Percentiles rank a stretch among this genome's conserved stretches.
These are phyloP conservation scores for Solanum corneliomulleri DNA, from an alignment of 257 asterid genomes.

Conservation along the genomic window DNA sequence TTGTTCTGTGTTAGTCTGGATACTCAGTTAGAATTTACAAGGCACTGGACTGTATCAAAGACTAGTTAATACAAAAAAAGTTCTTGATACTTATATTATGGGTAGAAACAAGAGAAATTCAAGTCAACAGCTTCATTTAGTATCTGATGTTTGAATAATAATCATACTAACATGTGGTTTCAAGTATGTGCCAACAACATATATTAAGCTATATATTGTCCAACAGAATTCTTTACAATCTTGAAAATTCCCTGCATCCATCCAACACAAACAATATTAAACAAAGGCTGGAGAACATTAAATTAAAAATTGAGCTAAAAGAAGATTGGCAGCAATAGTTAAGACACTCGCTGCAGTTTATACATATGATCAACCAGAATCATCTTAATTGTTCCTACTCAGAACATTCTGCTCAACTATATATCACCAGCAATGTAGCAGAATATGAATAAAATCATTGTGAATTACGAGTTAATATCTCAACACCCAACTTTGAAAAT, in stretches of 20 bases:
- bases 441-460: not conserved
- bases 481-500: not conserved
- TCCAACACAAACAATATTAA: conserved; percentile 6
- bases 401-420: not conserved
- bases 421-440: not conserved
- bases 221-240: conserved; percentile 63
- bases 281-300: not conserved
- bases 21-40: not conserved
- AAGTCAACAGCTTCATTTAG: not conserved
- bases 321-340: not conserved
- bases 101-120: not conserved
- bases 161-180: conserved; percentile 89
- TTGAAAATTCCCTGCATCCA: conserved; percentile 64
- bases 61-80: not conserved
- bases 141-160: not conserved
- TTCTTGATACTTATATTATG: not conserved
- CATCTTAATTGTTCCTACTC: not conserved
- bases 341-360: not conserved
- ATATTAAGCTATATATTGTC: conserved; percentile 44
- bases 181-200: conserved; percentile 75
- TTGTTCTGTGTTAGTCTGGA: not conserved
- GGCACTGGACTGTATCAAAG: not conserved
- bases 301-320: not conserved
- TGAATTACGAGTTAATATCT: not conserved
- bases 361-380: not conserved